Conservation (phyloP, 306 rosid genomes). For the Dicorynia guianensis region DNA sequence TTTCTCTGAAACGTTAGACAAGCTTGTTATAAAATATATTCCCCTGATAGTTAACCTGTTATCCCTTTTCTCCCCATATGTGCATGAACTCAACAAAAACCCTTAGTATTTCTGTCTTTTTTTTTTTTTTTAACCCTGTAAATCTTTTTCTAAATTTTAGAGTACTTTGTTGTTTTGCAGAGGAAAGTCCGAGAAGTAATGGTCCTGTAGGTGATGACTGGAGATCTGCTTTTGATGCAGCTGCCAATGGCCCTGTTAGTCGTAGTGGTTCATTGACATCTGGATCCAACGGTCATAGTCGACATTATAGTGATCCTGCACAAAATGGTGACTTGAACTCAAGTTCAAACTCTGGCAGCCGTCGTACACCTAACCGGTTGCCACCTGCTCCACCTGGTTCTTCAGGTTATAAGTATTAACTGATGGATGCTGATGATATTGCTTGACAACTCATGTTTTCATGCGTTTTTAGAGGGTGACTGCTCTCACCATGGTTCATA, state of each 20-base stretch:
- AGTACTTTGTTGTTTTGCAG: conserved; percentile 50
- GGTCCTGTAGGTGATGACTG: conserved; percentile 85
- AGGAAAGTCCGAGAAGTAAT: conserved; percentile 81
- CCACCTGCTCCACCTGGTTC: conserved; percentile 92
- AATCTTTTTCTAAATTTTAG: neutral
- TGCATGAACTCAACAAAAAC: too few species aligned
- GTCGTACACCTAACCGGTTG: conserved; percentile 86
- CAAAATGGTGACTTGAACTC: conserved; percentile 84
- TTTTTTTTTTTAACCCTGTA: neutral
- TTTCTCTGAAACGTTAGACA: too few species aligned
- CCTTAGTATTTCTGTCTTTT: neutral
- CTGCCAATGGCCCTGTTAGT: conserved; percentile 71
- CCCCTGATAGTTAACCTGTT: too few species aligned
- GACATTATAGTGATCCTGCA: conserved; percentile 74
- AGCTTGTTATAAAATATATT: too few species aligned
- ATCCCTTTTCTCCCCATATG: too few species aligned
- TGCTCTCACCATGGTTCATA: conserved; percentile 49
- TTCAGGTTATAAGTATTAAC: conserved; percentile 75
- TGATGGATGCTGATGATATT: conserved; percentile 40
- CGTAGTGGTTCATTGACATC: conserved; percentile 58
- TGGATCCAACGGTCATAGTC: conserved; percentile 80
- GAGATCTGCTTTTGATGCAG: conserved; percentile 96
- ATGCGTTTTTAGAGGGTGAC: conserved; percentile 70
- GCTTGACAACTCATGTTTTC: conserved; percentile 49
- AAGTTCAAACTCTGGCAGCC: conserved; percentile 76